Base-by-base conservation (phyloP, 202 grass and related monocot genomes). In the Tripidium arundinaceum region DNA sequence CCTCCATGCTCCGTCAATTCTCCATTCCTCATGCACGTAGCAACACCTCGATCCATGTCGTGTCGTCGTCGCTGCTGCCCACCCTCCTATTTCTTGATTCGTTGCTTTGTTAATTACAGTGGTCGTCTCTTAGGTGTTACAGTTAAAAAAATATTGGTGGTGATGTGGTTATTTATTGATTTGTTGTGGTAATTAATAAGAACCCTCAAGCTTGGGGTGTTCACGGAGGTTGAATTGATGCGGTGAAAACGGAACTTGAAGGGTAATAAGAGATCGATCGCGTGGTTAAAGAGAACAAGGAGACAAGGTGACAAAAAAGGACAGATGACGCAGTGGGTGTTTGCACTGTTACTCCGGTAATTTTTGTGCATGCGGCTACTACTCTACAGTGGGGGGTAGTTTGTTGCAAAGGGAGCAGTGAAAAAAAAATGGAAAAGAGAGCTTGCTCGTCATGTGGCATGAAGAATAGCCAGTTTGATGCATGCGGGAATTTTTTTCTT, bases 151-250 rank as follows among this genome's bases (percentile, higher is more conserved):
- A 58, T 68, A 65, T 42, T 86, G 74, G 75, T 86, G 87, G 58
- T 36, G 76, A 79, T 82, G 79, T 89, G 85, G 85, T 90, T 87
- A 88, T 96, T 92, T 90, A 88, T 90, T 92, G 77, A 90, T 92
- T 90, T 88, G 77, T 92, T 83, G 58, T 85, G 87, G 87, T 89
- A 88, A 85, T 90, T 72, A 95, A 88, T 92, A 96, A 92, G 87
- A 68, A 55, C 68, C 74, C 87, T 33, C 31, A 82, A 80, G 45
- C 61, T 52, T 89, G 72, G 60, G 83, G 60, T 69, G 49, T 79
- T 86, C 83, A 45, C 14, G 15, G 66, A 82, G 79, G 59, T 52
- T 71, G 46, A 70, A 57, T 46, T 65, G 65, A 67, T 78, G 78
- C 38, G 59, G 79, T 74, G 50, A 86, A 74, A 85, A 83, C 50